These are phyloP conservation scores for Trichoderma asperellum DNA, from an alignment of 2,329 filamentous ascomycete species.

Conservation along the genomic window DNA sequence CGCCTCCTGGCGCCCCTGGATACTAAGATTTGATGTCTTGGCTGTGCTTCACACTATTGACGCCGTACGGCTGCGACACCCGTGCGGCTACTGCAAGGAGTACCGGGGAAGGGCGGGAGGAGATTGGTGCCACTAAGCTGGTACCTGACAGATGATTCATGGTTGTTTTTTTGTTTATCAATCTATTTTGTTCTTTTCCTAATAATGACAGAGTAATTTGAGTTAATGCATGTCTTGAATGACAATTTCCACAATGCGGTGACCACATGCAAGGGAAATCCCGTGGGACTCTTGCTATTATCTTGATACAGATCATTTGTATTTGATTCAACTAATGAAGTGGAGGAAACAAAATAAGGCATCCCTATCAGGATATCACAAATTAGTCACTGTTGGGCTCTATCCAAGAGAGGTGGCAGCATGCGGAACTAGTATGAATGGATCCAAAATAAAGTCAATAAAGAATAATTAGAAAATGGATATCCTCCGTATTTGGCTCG, in stretches of 20 bases:
- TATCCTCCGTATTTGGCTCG: neutral
- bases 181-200: neutral
- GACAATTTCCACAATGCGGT: conserved; percentile 19
- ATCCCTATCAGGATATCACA: neutral
- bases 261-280: neutral
- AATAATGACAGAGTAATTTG: neutral
- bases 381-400: neutral
- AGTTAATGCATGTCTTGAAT: conserved; percentile 23
- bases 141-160: neutral
- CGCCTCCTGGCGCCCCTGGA: conserved; percentile 39
- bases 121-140: neutral
- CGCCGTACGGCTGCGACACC: neutral
- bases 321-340: neutral
- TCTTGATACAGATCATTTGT: conserved; percentile 12
- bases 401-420: neutral
- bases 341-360: neutral
- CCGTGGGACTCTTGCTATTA: neutral
- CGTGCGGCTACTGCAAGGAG: conserved; percentile 7
- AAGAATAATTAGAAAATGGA: neutral
- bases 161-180: neutral
- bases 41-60: conserved; percentile 10
- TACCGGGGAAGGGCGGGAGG: neutral
- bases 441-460: neutral
- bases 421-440: neutral
- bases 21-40: conserved; percentile 17